Conservation (phyloP, 768 basidiomycete genomes). For the Erythrobasidium yunnanense region DNA sequence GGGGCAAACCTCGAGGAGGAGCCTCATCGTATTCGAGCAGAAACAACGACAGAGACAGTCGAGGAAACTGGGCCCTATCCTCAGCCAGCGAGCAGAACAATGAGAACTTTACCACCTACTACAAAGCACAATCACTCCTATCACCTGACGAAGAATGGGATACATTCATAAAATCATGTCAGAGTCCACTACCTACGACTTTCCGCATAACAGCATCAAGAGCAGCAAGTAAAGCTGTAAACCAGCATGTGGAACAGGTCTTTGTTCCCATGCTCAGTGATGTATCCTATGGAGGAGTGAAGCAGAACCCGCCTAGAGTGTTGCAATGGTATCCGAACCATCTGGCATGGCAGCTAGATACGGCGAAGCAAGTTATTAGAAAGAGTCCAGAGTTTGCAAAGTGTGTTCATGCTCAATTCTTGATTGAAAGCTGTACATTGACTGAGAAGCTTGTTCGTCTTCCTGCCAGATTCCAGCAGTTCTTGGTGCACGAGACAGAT, state of each 20-base stretch:
- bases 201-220: constrained; percentile 63
- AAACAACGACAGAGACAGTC: too few species aligned
- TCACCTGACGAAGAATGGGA: too few species aligned
- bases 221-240: constrained; percentile 51
- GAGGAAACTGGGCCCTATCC: too few species aligned
- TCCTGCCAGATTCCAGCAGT: constrained; percentile 60
- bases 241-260: constrained; percentile 60
- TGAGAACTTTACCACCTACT: too few species aligned
- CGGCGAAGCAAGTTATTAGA: constrained; percentile 74
- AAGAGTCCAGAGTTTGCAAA: constrained; percentile 81
- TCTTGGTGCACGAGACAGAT: constrained; percentile 95
- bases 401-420: constrained; percentile 10
- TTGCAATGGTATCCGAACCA: constrained; percentile 90
- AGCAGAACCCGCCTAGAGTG: constrained; percentile 65
- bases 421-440: background rate
- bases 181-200: constrained; percentile 73
- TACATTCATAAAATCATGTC: constrained; percentile 54
- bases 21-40: too few species aligned
- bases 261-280: constrained; percentile 68
- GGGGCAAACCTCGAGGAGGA: too few species aligned
- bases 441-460: background rate
- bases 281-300: constrained; percentile 63
- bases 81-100: too few species aligned
- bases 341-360: constrained; percentile 93
- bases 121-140: too few species aligned